Percentiles rank a stretch among this genome's conserved stretches.
These are phyloP conservation scores for Trichophyton verrucosum DNA, from an alignment of 2,329 filamentous ascomycete species.

Conservation along the genomic window DNA sequence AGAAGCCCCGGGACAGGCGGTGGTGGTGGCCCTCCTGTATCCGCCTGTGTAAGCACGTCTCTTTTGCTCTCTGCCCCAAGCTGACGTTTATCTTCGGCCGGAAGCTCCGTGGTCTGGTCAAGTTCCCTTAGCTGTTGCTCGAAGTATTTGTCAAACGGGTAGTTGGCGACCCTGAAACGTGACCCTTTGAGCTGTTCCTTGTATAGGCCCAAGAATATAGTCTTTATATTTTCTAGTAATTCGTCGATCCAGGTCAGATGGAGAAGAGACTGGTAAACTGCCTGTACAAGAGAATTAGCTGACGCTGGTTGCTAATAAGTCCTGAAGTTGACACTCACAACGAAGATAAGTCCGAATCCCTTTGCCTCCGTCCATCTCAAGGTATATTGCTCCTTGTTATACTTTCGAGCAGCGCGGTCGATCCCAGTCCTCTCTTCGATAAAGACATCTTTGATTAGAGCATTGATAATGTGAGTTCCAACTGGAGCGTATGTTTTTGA, in stretches of 20 bases:
- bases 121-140: constrained; percentile 82
- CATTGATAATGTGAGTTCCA: constrained; percentile 75
- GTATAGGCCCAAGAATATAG: constrained; percentile 83
- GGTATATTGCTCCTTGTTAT: constrained; percentile 85
- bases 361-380: constrained; percentile 88
- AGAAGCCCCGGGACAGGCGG: constrained; percentile 42
- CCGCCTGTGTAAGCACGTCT: constrained; percentile 37
- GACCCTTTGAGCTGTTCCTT: constrained; percentile 73
- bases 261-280: constrained; percentile 89
- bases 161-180: constrained; percentile 65
- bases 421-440: constrained; percentile 79
- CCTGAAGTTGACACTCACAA: constrained; percentile 46
- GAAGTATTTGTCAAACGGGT: constrained; percentile 85
- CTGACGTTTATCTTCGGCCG: constrained; percentile 36
- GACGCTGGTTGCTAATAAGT: background rate
- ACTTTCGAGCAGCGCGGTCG: constrained; percentile 54
- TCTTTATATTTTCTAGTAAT: constrained; percentile 86
- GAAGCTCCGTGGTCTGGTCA: constrained; percentile 24
- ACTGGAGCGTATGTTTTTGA: constrained; percentile 73
- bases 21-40: constrained; percentile 38
- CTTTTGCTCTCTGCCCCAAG: constrained; percentile 28
- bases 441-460: constrained; percentile 90
- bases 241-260: constrained; percentile 96
- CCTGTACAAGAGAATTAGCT: constrained; percentile 40
- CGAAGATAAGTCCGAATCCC: constrained; percentile 88